Base-by-base conservation (phyloP, 345 rosid species). In the Capsella bursapastoris region DNA sequence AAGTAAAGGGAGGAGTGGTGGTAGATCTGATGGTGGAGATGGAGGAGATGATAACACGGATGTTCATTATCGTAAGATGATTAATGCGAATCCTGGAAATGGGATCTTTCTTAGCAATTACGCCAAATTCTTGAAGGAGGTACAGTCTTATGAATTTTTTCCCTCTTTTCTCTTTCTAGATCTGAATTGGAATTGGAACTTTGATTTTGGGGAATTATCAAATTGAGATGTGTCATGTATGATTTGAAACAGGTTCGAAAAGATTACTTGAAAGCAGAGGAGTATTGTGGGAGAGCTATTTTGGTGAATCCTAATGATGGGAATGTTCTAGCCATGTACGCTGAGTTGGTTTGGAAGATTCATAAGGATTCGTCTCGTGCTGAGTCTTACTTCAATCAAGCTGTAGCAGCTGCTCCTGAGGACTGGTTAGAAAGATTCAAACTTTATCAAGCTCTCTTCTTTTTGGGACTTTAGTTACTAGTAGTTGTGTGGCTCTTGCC, bases 41-140 rank as follows among this genome's bases (percentile, higher is more conserved):
- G 85, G 71, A 18, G 82, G 69, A 14, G 82, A 79, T 37, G 83
- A 89, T 64, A 51, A 44, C 15, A 85, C 86, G 10, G 97, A 95
- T 41, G 59, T 70, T 66, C 90, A 83, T 50, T 92, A 95, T 78
- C 90, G 73, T 71, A 86, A 74, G 72, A 87, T 95, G 97, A 87
- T 91, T 47, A 90, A 90, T 58, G 97, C 90, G 0, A 83, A 95
- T 81, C 99, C 99, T 56, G 88, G 85, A 68, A 91, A 91, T 34
- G 60, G 89, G 4, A 87, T 95, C 57, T 77, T 95, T 64, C 93
- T 95, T 10, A 76, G 90, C 69, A 91, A 91, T 72, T 95, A 95
- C 63, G 97, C 97, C 2, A 88, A 71, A 72, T 95, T 85, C 79
- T 81, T 94, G 87, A 94, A 90, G 78, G 97, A 94, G 93, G 97